These are phyloP conservation scores for Blastocystis sp. DNA, from an alignment of 352 stramenopile species.

Conservation along the genomic window DNA sequence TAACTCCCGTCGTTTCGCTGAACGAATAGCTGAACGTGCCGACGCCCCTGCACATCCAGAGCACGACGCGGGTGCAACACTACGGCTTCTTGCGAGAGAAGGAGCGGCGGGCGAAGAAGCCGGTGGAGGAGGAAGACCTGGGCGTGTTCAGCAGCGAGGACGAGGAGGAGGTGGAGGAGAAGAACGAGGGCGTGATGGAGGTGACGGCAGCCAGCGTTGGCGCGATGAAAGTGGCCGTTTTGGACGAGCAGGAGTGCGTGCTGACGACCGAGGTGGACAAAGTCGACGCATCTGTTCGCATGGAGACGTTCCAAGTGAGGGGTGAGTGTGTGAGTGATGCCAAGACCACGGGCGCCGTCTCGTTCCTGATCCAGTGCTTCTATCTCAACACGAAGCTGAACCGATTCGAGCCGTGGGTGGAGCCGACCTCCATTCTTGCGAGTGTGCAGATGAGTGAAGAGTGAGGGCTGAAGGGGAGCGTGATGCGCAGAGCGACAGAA, in stretches of 20 bases:
- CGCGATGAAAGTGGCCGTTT: not conserved
- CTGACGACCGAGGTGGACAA: not conserved
- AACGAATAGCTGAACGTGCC: not conserved
- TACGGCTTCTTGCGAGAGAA: too few species aligned
- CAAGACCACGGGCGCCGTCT: conserved; percentile 12
- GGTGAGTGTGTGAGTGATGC: not conserved
- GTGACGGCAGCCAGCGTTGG: not conserved
- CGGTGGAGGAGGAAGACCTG: not conserved
- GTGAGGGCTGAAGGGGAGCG: not conserved
- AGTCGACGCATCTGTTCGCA: not conserved
- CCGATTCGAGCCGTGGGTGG: conserved; percentile 33
- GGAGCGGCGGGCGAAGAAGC: too few species aligned
- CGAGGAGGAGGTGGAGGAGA: not conserved
- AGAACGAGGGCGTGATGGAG: not conserved
- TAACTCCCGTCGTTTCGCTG: not conserved
- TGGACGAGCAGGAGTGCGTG: not conserved
- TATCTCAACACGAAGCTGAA: not conserved
- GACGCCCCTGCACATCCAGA: not conserved
- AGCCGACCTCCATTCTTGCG: not conserved
- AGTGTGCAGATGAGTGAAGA: not conserved
- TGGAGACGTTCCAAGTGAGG: not conserved
- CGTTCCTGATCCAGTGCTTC: not conserved
- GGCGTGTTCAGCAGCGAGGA: not conserved
- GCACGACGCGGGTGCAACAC: not conserved
- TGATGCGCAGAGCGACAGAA: not conserved